phyloP scores from a whole-genome alignment of 192 early-diverging fungal species.

The Podila epicladia region DNA sequence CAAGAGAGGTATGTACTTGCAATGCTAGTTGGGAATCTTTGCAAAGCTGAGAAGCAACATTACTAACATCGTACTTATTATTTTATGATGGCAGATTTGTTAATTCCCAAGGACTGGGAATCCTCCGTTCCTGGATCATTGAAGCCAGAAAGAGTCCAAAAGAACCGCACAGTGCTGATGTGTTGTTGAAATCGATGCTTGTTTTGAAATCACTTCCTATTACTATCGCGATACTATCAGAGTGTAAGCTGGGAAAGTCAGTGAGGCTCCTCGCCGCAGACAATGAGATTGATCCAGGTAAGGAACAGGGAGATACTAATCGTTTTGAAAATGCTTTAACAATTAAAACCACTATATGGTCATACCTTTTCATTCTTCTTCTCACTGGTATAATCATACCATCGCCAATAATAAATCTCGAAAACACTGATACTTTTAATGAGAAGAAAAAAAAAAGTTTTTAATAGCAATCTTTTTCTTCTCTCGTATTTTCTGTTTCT shows the following conservation, averaged over 20 bases:
- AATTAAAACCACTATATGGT: neutral
- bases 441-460: neutral
- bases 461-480: too few relatives aligned
- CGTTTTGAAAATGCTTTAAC: neutral
- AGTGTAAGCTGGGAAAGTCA: slow-evolving; percentile 3
- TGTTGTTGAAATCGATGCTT: slow-evolving; percentile 4
- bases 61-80: neutral
- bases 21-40: neutral
- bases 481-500: neutral
- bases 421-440: neutral
- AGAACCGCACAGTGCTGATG: neutral
- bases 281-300: neutral
- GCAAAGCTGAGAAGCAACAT: neutral
- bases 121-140: slow-evolving; percentile 5
- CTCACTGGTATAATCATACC: neutral
- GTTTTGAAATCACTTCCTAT: slow-evolving; percentile 17
- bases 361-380: neutral
- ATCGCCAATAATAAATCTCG: neutral
- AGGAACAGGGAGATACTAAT: neutral
- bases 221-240: neutral
- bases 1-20: slow-evolving; percentile 9
- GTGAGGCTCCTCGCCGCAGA: slow-evolving; percentile 12
- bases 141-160: neutral
- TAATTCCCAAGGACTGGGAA: slow-evolving; percentile 4
- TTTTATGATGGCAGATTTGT: slow-evolving; percentile 11